A percentile compares a stretch with the other conserved stretches of the same genome.
phyloP scores from a whole-genome alignment of 257 asterid genomes.

The Asclepias syriaca region DNA sequence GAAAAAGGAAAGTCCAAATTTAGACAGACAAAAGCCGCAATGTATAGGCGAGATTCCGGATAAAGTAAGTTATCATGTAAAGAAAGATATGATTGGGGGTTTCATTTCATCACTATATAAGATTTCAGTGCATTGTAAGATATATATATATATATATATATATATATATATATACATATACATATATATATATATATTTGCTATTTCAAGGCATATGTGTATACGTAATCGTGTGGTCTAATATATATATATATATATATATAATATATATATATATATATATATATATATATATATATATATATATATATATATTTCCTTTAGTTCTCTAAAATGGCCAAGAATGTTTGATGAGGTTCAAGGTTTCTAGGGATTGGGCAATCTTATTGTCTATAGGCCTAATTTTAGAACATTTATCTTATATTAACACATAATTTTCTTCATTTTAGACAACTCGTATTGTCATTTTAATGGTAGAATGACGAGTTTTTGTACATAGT shows the following conservation, averaged over 20 bases:
- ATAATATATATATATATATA: no score
- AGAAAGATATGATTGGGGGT: background rate
- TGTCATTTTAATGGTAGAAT: no score
- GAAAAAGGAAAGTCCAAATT: background rate
- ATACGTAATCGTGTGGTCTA: background rate
- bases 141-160: background rate
- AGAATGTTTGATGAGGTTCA: background rate
- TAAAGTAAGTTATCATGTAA: background rate
- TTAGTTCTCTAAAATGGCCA: background rate
- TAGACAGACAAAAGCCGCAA: background rate
- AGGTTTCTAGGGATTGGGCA: background rate
- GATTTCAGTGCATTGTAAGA: background rate
- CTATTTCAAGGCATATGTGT: background rate
- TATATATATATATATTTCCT: no score
- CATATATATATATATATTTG: no score
- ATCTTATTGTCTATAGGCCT: background rate
- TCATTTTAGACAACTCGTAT: no score
- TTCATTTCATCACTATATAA: background rate
- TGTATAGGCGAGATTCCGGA: conserved; percentile 5
- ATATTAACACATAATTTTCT: background rate
- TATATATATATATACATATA: no score
- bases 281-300: no score
- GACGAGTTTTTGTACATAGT: no score
- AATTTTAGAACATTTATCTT: no score
- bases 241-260: no score